phyloP scores from a whole-genome alignment of 768 basidiomycete species.

The Psilocybe sp. region DNA sequence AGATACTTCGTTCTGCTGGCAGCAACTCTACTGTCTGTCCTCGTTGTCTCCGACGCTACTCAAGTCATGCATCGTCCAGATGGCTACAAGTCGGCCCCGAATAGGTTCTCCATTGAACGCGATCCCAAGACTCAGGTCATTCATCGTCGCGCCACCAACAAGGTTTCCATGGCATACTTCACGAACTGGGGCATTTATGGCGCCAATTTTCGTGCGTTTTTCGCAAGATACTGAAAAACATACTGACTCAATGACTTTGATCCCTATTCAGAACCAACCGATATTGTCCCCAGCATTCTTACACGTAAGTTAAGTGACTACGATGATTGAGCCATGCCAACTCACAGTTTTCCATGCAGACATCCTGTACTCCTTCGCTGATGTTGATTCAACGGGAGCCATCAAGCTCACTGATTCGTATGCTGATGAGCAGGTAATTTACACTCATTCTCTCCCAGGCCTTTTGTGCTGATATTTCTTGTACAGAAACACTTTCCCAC shows the following conservation, averaged over 20 bases:
- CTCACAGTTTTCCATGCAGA: constrained; percentile 25
- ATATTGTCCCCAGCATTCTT: constrained; percentile 55
- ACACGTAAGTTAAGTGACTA: constrained; percentile 45
- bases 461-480: constrained; percentile 9
- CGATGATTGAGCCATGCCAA: background rate
- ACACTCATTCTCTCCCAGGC: background rate
- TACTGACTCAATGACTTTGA: constrained; percentile 3
- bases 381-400: constrained; percentile 59
- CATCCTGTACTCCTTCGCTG: constrained; percentile 79
- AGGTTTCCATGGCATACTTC: constrained; percentile 50
- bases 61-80: constrained; percentile 54
- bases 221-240: background rate
- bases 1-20: constrained; percentile 23
- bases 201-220: constrained; percentile 54
- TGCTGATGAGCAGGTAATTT: constrained; percentile 63
- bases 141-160: constrained; percentile 35
- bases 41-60: constrained; percentile 34
- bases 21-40: constrained; percentile 16
- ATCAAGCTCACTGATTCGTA: constrained; percentile 71
- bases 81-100: constrained; percentile 39
- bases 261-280: constrained; percentile 51
- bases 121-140: constrained; percentile 37
- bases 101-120: constrained; percentile 28
- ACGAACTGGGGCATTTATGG: constrained; percentile 67
- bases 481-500: constrained; percentile 65